Percentiles rank a stretch among this genome's conserved stretches.
These are phyloP conservation scores for Penstemon eatonii DNA, from an alignment of 257 asterid species.

Conservation along the genomic window DNA sequence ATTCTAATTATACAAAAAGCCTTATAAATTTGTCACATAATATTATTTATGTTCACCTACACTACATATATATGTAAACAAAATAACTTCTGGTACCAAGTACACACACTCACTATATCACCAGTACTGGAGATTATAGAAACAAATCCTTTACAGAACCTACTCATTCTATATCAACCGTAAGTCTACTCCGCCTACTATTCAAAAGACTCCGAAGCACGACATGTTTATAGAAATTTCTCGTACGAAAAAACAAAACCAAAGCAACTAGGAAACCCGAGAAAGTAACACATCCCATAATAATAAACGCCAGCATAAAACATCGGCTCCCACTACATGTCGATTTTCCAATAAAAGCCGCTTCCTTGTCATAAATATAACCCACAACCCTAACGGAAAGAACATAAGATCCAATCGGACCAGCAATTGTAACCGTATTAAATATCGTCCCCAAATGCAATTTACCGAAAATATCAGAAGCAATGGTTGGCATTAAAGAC, in stretches of 20 bases:
- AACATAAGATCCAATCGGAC: conserved; percentile 70
- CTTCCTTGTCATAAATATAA: conserved; percentile 65
- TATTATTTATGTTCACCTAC: no score
- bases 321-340: conserved; percentile 70
- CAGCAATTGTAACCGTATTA: conserved; percentile 75
- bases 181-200: conserved; percentile 30
- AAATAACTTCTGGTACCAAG: no score
- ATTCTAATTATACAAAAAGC: no score
- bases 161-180: conserved; percentile 32
- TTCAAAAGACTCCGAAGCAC: conserved; percentile 37
- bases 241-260: conserved; percentile 59
- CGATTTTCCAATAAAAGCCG: conserved; percentile 28
- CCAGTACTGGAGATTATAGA: neutral
- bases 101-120: no score
- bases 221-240: conserved; percentile 57
- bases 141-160: neutral
- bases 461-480: conserved; percentile 73
- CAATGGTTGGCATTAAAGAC: conserved; percentile 91
- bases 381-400: conserved; percentile 82
- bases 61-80: no score
- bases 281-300: conserved; percentile 67
- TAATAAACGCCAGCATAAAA: conserved; percentile 62
- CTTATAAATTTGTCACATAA: no score
- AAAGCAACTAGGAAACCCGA: conserved; percentile 69
- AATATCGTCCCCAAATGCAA: conserved; percentile 76